phyloP scores from a whole-genome alignment of 148 eudicot species.

The Gaultheria prostrata region DNA sequence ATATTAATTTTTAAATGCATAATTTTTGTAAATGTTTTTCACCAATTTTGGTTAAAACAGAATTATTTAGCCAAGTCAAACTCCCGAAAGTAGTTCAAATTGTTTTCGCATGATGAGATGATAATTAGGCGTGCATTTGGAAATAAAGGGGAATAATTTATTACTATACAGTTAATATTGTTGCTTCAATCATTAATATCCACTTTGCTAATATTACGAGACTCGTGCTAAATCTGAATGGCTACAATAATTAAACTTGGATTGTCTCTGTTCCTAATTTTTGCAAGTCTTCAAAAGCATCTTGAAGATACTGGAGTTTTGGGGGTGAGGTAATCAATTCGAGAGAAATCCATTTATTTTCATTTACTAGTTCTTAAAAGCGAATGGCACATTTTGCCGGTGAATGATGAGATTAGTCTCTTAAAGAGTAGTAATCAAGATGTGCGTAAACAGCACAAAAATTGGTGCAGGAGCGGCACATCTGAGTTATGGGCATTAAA shows the following conservation, averaged over 20 bases:
- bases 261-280: background rate
- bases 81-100: background rate
- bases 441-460: too few relatives aligned
- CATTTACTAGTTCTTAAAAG: too few relatives aligned
- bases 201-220: background rate
- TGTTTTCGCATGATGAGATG: background rate
- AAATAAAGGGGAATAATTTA: background rate
- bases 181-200: slow-evolving; percentile 17
- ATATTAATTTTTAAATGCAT: too few relatives aligned
- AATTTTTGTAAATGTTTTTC: background rate
- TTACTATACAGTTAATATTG: background rate
- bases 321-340: too few relatives aligned
- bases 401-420: too few relatives aligned
- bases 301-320: background rate
- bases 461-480: too few relatives aligned
- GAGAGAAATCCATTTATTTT: too few relatives aligned
- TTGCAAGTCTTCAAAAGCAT: background rate
- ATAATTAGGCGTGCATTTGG: slow-evolving; percentile 18
- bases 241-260: background rate
- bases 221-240: background rate
- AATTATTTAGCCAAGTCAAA: too few relatives aligned
- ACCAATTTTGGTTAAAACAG: background rate
- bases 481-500: too few relatives aligned
- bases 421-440: too few relatives aligned
- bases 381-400: too few relatives aligned